Conservation (phyloP, 177 flowering plant species). For the Tripterygium wilfordii region DNA sequence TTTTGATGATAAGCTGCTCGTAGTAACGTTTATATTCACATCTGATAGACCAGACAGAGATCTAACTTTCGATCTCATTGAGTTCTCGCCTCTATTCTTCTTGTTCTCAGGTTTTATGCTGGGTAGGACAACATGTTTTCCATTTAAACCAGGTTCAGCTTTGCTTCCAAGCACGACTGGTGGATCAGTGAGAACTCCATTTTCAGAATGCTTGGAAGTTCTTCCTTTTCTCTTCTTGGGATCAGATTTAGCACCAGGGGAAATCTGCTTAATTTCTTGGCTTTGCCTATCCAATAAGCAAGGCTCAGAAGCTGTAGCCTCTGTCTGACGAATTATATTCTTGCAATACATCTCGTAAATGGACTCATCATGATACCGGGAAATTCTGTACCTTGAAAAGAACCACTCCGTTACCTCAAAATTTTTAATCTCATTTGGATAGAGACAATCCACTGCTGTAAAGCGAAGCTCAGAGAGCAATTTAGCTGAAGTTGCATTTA, state of each 20-base stretch:
- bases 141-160: too few species aligned
- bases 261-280: slow-evolving; percentile 5
- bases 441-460: slow-evolving; percentile 43
- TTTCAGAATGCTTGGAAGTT: too few species aligned
- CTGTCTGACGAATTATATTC: slow-evolving; percentile 11
- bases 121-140: too few species aligned
- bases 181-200: too few species aligned
- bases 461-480: slow-evolving; percentile 42
- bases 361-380: slow-evolving; percentile 29
- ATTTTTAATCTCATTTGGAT: slow-evolving; percentile 24
- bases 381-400: slow-evolving; percentile 47
- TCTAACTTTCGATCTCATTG: slow-evolving; percentile 7
- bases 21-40: slow-evolving; percentile 7
- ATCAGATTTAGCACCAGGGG: slow-evolving; percentile 5
- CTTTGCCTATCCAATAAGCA: slow-evolving; percentile 6
- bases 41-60: slow-evolving; percentile 18
- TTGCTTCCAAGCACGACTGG: too few species aligned
- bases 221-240: slow-evolving; percentile 4
- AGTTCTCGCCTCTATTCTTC: slow-evolving; percentile 3
- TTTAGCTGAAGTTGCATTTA: slow-evolving; percentile 31
- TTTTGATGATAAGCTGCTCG: slow-evolving; percentile 4
- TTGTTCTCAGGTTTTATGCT: slow-evolving; percentile 9
- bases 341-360: slow-evolving; percentile 13
- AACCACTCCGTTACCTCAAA: slow-evolving; percentile 32
- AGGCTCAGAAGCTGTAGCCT: slow-evolving; percentile 7